These are phyloP conservation scores for Lathyrus aphaca DNA, from an alignment of 306 rosid species.

Conservation along the genomic window DNA sequence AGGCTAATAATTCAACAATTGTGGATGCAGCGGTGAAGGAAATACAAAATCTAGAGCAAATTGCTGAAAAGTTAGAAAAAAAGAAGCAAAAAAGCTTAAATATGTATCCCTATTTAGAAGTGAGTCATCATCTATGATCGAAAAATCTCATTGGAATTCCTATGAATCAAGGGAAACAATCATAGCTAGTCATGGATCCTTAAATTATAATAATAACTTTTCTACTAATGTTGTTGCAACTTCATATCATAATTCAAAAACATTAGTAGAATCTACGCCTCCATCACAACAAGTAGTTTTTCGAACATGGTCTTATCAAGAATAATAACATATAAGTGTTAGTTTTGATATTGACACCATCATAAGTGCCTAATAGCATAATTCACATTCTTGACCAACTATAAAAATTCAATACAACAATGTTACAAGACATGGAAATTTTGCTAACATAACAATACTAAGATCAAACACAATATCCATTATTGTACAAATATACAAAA, in stretches of 20 bases:
- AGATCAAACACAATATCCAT: no score
- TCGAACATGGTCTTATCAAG: conserved; percentile 55
- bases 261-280: background rate
- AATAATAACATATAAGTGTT: no score
- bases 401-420: no score
- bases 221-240: background rate
- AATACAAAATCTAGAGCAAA: conserved; percentile 50
- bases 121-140: conserved; percentile 11
- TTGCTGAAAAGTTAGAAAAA: conserved; percentile 51
- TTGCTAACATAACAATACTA: no score
- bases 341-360: conserved; percentile 62
- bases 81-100: conserved; percentile 52
- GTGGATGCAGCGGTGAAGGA: conserved; percentile 74
- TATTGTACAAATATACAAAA: no score
- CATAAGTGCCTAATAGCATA: no score
- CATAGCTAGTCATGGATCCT: conserved; percentile 38
- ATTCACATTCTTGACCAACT: no score
- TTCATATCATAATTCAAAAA: no score
- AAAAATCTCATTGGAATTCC: conserved; percentile 22
- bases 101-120: background rate
- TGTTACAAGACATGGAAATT: no score
- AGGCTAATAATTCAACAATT: conserved; percentile 72
- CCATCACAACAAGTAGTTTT: conserved; percentile 30
- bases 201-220: background rate
- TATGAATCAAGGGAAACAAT: conserved; percentile 47